Base-by-base conservation (phyloP, 2,329 filamentous ascomycete genomes). In the Aspergillus pseudoglaucus region DNA sequence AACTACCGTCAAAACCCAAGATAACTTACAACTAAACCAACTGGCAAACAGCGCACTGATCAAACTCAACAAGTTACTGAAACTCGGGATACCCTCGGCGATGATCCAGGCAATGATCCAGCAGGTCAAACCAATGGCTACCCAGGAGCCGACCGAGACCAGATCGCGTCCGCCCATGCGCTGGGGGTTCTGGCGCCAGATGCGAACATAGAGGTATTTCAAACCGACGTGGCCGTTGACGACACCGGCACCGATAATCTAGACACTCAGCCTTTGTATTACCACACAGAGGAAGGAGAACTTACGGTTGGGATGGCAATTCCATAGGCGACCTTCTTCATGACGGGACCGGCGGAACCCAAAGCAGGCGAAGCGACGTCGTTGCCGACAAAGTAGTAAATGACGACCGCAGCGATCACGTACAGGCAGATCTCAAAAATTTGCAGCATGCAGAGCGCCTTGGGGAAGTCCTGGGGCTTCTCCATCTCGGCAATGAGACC, bases 61-160 rank as follows among this genome's bases (percentile, higher is more conserved):
- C 33, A 88, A 67, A 7, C 79, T 80, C 23, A 88, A 69, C 10
- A 88, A 68, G 45, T 82, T 75, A 58, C 79, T 80, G 69, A 88
- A 88, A 40, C 81, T 78, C 1, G 85, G 85, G 6, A 88, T 82
- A 0, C 80, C 80, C 63, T 85, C 80, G 9, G 84, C 83, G 47
- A 88, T 82, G 47, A 87, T 65, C 73, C 81, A 85, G 2, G 82
- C 80, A 14, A 84, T 57, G 3, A 79, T 58, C 80, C 83, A 87
- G 38, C 79, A 67, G 8, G 59, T 63, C 0, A 75, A 60, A 1
- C 78, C 76, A 40, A 88, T 78, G 2, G 52, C 73, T 10, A 80
- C 56, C 85, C 84, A 88, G n/a, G 74, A 74, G 1, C 74, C 63
- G 53, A 76, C 76, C 3, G 79, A 76, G 0, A 73, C 50, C 45